These are phyloP conservation scores for Ramaria sp. DNA, from an alignment of 768 basidiomycete species.

Conservation along the genomic window DNA sequence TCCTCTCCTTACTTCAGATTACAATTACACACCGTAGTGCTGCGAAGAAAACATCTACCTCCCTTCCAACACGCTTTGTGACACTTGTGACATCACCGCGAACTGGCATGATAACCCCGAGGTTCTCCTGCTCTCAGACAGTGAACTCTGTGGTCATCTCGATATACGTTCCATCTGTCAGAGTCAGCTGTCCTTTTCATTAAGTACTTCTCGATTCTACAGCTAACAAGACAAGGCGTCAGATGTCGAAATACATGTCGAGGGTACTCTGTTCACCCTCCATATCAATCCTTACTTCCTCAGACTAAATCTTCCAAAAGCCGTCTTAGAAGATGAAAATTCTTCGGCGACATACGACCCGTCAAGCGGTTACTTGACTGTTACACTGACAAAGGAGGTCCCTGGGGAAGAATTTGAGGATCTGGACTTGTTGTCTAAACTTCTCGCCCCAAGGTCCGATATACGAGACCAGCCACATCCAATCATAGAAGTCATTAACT, in stretches of 20 bases:
- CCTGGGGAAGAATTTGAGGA: conserved; percentile 62
- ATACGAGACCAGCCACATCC: conserved; percentile 23
- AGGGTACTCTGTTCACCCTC: conserved; percentile 48
- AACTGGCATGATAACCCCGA: conserved; percentile 74
- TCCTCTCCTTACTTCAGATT: too few species aligned
- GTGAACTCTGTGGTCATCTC: conserved; percentile 41
- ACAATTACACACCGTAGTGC: too few species aligned
- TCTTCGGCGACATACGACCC: conserved; percentile 71
- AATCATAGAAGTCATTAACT: conserved; percentile 46
- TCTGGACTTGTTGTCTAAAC: conserved; percentile 66
- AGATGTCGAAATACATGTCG: conserved; percentile 74
- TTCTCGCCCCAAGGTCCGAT: conserved; percentile 56
- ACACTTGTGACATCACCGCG: too few species aligned
- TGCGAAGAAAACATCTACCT: too few species aligned
- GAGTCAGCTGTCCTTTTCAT: not conserved
- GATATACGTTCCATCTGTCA: conserved; percentile 32
- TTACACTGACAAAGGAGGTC: conserved; percentile 59
- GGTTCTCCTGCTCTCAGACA: conserved; percentile 60
- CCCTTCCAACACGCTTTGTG: too few species aligned
- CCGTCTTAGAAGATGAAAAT: conserved; percentile 55
- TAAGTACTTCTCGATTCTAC: conserved; percentile 4
- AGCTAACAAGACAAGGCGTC: conserved; percentile 45
- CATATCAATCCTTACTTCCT: conserved; percentile 82
- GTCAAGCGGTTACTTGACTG: conserved; percentile 61
- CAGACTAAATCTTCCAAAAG: conserved; percentile 60